Percentiles rank a stretch among this genome's conserved stretches.
phyloP scores from a whole-genome alignment of 306 rosid genomes.

The Canavalia ensiformis region DNA sequence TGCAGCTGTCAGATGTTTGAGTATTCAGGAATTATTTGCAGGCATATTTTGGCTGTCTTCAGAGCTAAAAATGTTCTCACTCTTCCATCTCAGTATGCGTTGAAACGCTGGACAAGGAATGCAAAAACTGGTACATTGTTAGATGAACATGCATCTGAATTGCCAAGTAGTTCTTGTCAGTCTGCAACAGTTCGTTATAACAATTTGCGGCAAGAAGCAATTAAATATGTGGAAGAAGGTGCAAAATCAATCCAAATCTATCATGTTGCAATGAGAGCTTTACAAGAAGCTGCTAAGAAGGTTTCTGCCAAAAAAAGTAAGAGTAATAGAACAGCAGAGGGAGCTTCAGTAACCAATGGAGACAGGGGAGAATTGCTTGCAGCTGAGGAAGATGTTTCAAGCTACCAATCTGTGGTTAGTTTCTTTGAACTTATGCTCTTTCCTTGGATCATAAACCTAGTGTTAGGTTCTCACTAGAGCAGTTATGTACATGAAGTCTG shows the following conservation, averaged over 20 bases:
- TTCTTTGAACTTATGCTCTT: slow-evolving; percentile 41
- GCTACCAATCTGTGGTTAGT: slow-evolving; percentile 68
- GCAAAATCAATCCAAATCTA: slow-evolving; percentile 86
- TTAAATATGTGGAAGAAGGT: slow-evolving; percentile 90
- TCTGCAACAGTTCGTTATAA: slow-evolving; percentile 70
- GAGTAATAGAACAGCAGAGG: slow-evolving; percentile 57
- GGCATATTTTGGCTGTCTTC: slow-evolving; percentile 87
- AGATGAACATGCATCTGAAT: slow-evolving; percentile 63
- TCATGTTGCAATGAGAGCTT: slow-evolving; percentile 85
- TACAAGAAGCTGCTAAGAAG: slow-evolving; percentile 82
- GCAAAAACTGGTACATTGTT: slow-evolving; percentile 71
- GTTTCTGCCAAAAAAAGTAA: slow-evolving; percentile 64
- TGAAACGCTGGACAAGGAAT: slow-evolving; percentile 90
- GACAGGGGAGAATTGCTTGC: slow-evolving; percentile 64
- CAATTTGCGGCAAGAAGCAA: slow-evolving; percentile 87
- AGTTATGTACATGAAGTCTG: slow-evolving; percentile 10
- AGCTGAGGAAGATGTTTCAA: slow-evolving; percentile 62
- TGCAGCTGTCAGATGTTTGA: slow-evolving; percentile 96
- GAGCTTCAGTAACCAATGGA: slow-evolving; percentile 64
- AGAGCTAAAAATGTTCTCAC: slow-evolving; percentile 85
- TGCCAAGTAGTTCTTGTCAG: slow-evolving; percentile 62
- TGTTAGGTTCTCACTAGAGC: slow-evolving; percentile 15
- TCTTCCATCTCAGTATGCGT: slow-evolving; percentile 83
- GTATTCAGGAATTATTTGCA: slow-evolving; percentile 84
- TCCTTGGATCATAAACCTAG: slow-evolving; percentile 7